Conservation (phyloP, 2,329 filamentous ascomycete species). For the Venturia effusa region DNA sequence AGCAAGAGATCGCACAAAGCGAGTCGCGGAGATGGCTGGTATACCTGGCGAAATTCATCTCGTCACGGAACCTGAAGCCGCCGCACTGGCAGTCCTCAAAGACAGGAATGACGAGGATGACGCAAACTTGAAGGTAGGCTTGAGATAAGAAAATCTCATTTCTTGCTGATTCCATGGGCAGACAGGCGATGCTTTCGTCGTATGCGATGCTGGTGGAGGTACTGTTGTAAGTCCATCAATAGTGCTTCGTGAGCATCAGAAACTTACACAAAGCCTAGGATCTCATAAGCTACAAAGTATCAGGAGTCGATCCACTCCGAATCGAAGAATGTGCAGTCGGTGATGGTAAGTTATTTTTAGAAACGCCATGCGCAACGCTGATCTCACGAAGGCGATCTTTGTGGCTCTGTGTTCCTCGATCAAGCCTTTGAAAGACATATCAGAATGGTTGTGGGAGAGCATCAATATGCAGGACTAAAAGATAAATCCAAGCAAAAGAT, state of each 20-base stretch:
- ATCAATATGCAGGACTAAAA: no score
- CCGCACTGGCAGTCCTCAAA: not conserved
- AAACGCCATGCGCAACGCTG: not conserved
- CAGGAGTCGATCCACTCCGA: not conserved
- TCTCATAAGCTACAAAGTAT: not conserved
- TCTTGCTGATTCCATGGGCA: not conserved
- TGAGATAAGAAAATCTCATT: not conserved
- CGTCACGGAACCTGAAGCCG: constrained; percentile 1
- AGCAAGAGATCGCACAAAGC: not conserved
- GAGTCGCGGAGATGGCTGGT: not conserved
- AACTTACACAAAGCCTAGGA: not conserved
- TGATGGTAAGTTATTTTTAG: not conserved
- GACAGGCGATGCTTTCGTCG: not conserved
- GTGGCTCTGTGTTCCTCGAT: not conserved
- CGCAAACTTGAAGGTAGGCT: not conserved
- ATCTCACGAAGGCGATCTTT: not conserved
- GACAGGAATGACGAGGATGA: not conserved
- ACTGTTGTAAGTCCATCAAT: not conserved
- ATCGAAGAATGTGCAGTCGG: not conserved
- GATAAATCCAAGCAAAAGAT: no score
- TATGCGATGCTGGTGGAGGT: not conserved
- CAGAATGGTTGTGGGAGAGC: no score
- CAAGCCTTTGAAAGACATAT: not conserved
- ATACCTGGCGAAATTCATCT: not conserved
- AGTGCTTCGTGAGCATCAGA: not conserved